Conservation (phyloP, 192 early-diverging fungal species). For the Backusella mclennaniae region DNA sequence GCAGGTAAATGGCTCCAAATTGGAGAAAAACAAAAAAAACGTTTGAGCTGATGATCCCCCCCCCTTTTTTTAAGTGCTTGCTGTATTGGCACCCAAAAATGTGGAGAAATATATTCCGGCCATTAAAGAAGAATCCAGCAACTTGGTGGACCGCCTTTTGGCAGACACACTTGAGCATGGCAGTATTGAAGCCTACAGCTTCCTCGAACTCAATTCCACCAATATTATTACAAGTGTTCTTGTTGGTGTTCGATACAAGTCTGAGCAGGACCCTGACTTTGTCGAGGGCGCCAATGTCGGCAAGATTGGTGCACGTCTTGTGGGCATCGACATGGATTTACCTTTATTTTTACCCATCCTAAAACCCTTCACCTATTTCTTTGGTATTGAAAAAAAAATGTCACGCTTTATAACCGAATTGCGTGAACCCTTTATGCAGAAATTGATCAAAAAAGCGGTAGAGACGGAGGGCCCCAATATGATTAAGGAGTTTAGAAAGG, state of each 20-base stretch:
- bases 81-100: conserved; percentile 2
- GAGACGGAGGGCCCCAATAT: background rate
- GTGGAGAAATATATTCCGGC: background rate
- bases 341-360: background rate
- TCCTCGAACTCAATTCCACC: background rate
- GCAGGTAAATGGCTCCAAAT: background rate
- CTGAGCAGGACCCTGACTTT: conserved; percentile 4
- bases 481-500: background rate
- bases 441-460: background rate
- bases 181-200: background rate
- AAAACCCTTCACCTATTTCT: background rate
- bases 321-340: background rate
- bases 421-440: background rate
- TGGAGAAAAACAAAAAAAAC: no score
- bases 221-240: background rate
- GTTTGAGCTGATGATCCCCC: no score
- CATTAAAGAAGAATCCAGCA: background rate
- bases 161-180: background rate
- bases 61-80: background rate
- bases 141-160: background rate
- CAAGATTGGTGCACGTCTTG: background rate
- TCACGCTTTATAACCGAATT: background rate
- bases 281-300: background rate
- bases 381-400: background rate
- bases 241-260: background rate